A percentile compares a stretch with the other conserved stretches of the same genome.
Conservation (phyloP, 192 early-diverging fungal species). For the Endogone sp. region DNA sequence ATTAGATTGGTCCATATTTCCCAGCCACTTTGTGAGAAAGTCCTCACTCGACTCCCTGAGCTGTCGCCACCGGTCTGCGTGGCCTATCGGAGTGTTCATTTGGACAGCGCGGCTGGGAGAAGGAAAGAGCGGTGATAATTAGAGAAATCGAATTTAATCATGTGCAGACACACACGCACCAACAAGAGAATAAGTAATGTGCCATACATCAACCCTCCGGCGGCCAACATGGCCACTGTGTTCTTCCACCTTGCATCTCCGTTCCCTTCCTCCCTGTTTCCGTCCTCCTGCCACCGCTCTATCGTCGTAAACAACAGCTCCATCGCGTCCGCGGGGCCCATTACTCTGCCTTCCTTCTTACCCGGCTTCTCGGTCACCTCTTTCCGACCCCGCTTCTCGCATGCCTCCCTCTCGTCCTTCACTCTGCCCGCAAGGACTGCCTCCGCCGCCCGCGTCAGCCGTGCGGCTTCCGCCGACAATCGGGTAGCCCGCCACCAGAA, state of each 20-base stretch:
- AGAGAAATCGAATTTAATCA: background rate
- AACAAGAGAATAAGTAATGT: no score
- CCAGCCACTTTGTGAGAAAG: background rate
- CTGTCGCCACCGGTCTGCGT: background rate
- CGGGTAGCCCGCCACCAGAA: no score
- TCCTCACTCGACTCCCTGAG: background rate
- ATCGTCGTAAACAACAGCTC: no score
- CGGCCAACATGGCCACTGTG: no score
- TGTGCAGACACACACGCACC: no score
- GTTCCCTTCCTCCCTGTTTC: no score
- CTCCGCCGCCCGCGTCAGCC: background rate
- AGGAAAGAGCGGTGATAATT: constrained; percentile 5
- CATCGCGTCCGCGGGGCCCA: no score
- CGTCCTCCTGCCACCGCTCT: no score
- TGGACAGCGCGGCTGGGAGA: background rate
- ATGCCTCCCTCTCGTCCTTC: background rate
- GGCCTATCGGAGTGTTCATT: background rate
- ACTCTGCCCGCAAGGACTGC: background rate
- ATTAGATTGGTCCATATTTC: no score
- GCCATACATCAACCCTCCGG: no score
- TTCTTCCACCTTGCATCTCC: no score
- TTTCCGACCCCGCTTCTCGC: background rate
- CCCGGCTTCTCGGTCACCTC: background rate
- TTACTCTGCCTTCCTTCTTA: background rate
- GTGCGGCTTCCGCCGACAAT: no score